Evolutionary conservation across 179 eudicot genomes (phyloP), one percentile per base, ranked within the genome.

Genomic region (Spinacia oleracea): DNA sequence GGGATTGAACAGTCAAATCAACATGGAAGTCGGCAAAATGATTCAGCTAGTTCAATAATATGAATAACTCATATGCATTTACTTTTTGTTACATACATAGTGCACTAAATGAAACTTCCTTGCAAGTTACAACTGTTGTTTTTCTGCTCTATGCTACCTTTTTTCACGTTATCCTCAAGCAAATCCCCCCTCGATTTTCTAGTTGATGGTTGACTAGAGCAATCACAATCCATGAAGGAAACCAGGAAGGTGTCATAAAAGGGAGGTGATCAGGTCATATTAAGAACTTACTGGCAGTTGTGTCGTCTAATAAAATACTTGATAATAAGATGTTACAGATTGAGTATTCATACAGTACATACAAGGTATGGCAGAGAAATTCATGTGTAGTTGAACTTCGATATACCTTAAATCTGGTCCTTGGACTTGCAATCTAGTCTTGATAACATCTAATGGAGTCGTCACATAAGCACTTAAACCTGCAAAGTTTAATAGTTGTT

Each of bases 401-500:
- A 21, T 71, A 76, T 87, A 94, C 98, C 95, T 88, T 74, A 86
- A 64, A n/a, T 88, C 82, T 34, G 93, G 83, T 65, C 98, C 98
- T 80, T 94, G 98, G 74, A 94, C 94, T 89, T 94, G 98, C 89
- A 94, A 83, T 86, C 98, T 89, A 66, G 98, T 94, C 88, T 94
- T 92, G 81, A 94, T 86, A 5, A 94, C 98, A 75, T 94, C 98
- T 81, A 94, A 85, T 64, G 98, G 98, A 83, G 98, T 94, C n/a
- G 98, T 94, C 71, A 92, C 88, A 82, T 94, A 94, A 32, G 98
- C 97, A 84, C 93, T 89, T 71, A 92, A 83, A 79, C 98, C 97
- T 93, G 88, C 68, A 83, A 78, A 25, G 72, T 78, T 69, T 62
- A 35, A 59, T 60, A 72, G 14, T 46, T 11, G 20, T 58, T 40